Conservation (phyloP, 768 basidiomycete genomes). For the Cytidiella melzeri region DNA sequence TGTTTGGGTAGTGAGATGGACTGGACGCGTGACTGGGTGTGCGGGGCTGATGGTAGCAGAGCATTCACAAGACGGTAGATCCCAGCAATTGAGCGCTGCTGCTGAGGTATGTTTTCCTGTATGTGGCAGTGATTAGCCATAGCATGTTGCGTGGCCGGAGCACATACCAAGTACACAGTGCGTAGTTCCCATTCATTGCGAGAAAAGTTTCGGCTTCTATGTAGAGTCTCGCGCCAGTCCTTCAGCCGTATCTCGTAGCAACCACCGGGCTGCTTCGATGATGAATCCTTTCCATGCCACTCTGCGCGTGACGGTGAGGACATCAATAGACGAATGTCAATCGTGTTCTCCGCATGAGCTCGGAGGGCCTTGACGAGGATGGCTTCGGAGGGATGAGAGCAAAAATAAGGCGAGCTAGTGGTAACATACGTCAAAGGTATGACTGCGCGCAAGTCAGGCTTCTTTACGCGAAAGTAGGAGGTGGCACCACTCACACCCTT, state of each 20-base stretch:
- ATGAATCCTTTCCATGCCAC: slow-evolving; percentile 27
- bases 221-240: slow-evolving; percentile 30
- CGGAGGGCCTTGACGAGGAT: slow-evolving; percentile 56
- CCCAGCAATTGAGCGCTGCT: slow-evolving; percentile 44
- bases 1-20: slow-evolving; percentile 54
- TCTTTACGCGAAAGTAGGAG: neutral
- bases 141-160: neutral
- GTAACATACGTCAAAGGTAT: slow-evolving; percentile 54
- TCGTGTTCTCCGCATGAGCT: slow-evolving; percentile 32
- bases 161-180: slow-evolving; percentile 64
- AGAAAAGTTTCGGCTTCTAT: slow-evolving; percentile 22
- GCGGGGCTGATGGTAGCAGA: slow-evolving; percentile 14
- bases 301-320: slow-evolving; percentile 33
- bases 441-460: slow-evolving; percentile 31
- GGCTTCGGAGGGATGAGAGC: slow-evolving; percentile 35
- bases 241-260: slow-evolving; percentile 64
- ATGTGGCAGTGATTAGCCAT: neutral
- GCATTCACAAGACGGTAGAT: slow-evolving; percentile 43
- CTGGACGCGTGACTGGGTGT: slow-evolving; percentile 35
- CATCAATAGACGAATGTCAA: slow-evolving; percentile 63
- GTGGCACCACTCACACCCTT: slow-evolving; percentile 44
- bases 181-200: slow-evolving; percentile 54
- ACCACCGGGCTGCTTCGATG: slow-evolving; percentile 30
- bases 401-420: slow-evolving; percentile 28
- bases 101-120: slow-evolving; percentile 66